Conservation (phyloP, 371 early-diverging fungal species). For the Saksenaea vasiformis region DNA sequence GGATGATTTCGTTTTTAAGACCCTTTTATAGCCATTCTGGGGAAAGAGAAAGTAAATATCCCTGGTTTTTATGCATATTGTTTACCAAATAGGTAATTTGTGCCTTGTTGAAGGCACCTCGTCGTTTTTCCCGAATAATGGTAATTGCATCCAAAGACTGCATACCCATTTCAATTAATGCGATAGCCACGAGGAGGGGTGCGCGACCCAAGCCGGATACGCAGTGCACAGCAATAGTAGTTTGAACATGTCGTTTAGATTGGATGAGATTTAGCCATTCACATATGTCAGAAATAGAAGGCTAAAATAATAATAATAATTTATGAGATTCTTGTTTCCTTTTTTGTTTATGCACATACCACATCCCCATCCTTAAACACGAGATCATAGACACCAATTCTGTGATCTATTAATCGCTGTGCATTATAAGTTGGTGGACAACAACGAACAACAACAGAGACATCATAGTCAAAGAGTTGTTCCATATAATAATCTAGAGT, state of each 20-base stretch:
- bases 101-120: slow-evolving; percentile 82
- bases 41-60: not conserved
- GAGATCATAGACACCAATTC: slow-evolving; percentile 26
- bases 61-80: not conserved
- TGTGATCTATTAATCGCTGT: slow-evolving; percentile 61
- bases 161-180: slow-evolving; percentile 84
- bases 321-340: not conserved
- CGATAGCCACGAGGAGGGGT: slow-evolving; percentile 74
- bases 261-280: slow-evolving; percentile 75
- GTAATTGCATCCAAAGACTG: slow-evolving; percentile 77
- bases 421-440: slow-evolving; percentile 85
- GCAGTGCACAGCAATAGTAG: slow-evolving; percentile 83
- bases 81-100: slow-evolving; percentile 70
- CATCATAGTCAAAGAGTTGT: slow-evolving; percentile 69
- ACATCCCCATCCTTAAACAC: slow-evolving; percentile 60
- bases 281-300: slow-evolving; percentile 66
- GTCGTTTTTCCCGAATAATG: slow-evolving; percentile 72
- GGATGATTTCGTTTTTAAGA: slow-evolving; percentile 40
- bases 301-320: slow-evolving; percentile 29
- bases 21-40: slow-evolving; percentile 46
- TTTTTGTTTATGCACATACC: slow-evolving; percentile 16
- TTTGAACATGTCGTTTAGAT: slow-evolving; percentile 41
- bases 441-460: slow-evolving; percentile 74
- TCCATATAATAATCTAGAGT: slow-evolving; percentile 72
- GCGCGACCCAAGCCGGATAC: slow-evolving; percentile 84